Conservation (phyloP, 2,329 filamentous ascomycete genomes). For the Apiospora kogelbergensis region DNA sequence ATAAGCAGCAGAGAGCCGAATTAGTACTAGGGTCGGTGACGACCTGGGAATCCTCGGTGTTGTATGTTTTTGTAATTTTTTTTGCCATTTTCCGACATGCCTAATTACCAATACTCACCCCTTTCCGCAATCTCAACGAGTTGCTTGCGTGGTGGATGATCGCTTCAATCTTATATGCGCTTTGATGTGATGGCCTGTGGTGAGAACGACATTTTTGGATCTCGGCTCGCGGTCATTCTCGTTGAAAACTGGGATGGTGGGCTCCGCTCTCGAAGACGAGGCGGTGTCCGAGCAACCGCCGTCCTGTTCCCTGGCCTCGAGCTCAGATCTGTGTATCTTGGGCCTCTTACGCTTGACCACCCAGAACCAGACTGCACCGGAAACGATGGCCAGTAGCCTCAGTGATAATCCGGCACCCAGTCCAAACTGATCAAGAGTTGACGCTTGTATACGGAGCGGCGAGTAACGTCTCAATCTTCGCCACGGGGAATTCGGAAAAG, state of each 20-base stretch:
- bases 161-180: too few species aligned
- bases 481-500: background rate
- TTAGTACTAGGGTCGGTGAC: too few species aligned
- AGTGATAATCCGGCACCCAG: background rate
- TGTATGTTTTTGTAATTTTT: too few species aligned
- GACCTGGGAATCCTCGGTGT: too few species aligned
- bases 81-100: too few species aligned
- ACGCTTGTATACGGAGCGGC: background rate
- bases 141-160: too few species aligned
- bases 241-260: background rate
- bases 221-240: background rate
- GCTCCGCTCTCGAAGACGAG: background rate
- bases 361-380: background rate
- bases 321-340: background rate
- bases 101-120: too few species aligned
- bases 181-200: too few species aligned
- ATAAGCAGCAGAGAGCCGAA: too few species aligned
- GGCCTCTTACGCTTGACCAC: background rate
- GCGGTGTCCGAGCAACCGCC: background rate
- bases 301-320: background rate
- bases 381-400: background rate
- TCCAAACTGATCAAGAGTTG: background rate
- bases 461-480: background rate
- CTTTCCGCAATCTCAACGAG: too few species aligned
- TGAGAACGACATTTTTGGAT: background rate